Conservation (phyloP, 2,329 filamentous ascomycete genomes). For the Fusarium nematophilum region DNA sequence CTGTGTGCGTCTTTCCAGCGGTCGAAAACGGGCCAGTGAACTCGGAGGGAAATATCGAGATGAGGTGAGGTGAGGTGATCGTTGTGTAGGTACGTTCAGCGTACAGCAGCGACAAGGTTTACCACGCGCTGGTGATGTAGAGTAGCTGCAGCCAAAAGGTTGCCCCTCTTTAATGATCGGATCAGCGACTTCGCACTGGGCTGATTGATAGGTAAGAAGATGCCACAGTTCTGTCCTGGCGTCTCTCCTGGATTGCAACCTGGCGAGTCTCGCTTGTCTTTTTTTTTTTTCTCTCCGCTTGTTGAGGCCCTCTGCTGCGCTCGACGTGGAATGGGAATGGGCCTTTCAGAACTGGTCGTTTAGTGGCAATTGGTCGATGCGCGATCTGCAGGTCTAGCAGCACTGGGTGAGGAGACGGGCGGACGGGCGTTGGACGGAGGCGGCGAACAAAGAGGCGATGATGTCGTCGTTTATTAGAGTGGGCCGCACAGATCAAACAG, state of each 20-base stretch:
- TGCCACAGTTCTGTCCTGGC: not conserved
- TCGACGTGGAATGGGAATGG: constrained; percentile 11
- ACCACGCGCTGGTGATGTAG: constrained; percentile 36
- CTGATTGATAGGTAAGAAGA: constrained; percentile 3
- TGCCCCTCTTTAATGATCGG: constrained; percentile 39
- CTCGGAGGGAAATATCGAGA: too few species aligned
- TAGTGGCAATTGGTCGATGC: constrained; percentile 30
- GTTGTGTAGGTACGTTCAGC: not conserved
- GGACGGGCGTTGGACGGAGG: not conserved
- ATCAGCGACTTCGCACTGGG: constrained; percentile 27
- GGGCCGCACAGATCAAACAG: constrained; percentile 1
- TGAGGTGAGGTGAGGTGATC: not conserved
- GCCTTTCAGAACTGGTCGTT: constrained; percentile 10
- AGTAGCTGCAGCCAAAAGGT: constrained; percentile 30
- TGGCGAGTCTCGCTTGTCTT: constrained; percentile 3
- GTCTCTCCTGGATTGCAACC: not conserved
- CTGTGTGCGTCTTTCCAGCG: too few species aligned
- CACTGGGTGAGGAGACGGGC: constrained; percentile 11
- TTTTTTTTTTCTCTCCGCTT: constrained; percentile 2
- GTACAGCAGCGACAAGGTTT: constrained; percentile 33
- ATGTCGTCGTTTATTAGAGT: constrained; percentile 19
- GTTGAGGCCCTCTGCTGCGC: constrained; percentile 19
- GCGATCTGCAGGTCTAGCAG: constrained; percentile 31
- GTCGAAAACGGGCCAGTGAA: too few species aligned
- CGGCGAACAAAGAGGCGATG: constrained; percentile 26